phyloP scores from a whole-genome alignment of 73 alveolate species.

The Paramecium tetraurelia region DNA sequence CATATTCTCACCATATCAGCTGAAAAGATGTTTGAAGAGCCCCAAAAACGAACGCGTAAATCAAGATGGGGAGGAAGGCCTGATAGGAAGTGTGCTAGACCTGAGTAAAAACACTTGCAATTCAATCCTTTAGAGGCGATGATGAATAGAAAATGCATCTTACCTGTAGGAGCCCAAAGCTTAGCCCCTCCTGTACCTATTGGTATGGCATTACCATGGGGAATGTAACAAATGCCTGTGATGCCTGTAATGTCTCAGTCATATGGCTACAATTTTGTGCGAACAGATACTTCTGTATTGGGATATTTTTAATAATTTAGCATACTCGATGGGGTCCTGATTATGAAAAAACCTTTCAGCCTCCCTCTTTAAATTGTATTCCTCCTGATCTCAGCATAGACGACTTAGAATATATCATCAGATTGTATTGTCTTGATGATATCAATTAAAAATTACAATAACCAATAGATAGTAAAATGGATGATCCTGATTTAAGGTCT shows the following conservation, averaged over 20 bases:
- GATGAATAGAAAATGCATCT: slow-evolving; percentile 51
- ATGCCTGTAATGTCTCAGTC: background rate
- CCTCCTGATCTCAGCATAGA: slow-evolving; percentile 64
- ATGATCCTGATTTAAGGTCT: slow-evolving; percentile 95
- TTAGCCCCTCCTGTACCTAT: slow-evolving; percentile 37
- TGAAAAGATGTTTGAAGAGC: slow-evolving; percentile 52
- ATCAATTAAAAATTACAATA: slow-evolving; percentile 83
- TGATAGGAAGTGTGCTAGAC: slow-evolving; percentile 57
- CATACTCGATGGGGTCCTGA: slow-evolving; percentile 64
- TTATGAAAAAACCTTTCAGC: slow-evolving; percentile 66
- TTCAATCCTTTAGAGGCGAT: slow-evolving; percentile 61
- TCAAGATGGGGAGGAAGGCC: slow-evolving; percentile 68
- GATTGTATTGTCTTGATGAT: slow-evolving; percentile 94
- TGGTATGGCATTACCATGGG: slow-evolving; percentile 54
- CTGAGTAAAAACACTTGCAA: slow-evolving; percentile 43
- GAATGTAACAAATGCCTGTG: slow-evolving; percentile 30
- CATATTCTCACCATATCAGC: slow-evolving; percentile 6
- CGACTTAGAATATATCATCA: slow-evolving; percentile 75
- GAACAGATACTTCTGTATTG: slow-evolving; percentile 15
- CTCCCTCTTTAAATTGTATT: slow-evolving; percentile 67
- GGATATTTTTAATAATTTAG: background rate
- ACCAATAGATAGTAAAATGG: slow-evolving; percentile 77
- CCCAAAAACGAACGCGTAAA: slow-evolving; percentile 35
- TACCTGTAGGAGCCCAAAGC: slow-evolving; percentile 49
- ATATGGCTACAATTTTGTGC: background rate